Evolutionary conservation across 2,329 filamentous ascomycete genomes (phyloP), one percentile per base, ranked within the genome.

Genomic region (Sphaerulina musiva): DNA sequence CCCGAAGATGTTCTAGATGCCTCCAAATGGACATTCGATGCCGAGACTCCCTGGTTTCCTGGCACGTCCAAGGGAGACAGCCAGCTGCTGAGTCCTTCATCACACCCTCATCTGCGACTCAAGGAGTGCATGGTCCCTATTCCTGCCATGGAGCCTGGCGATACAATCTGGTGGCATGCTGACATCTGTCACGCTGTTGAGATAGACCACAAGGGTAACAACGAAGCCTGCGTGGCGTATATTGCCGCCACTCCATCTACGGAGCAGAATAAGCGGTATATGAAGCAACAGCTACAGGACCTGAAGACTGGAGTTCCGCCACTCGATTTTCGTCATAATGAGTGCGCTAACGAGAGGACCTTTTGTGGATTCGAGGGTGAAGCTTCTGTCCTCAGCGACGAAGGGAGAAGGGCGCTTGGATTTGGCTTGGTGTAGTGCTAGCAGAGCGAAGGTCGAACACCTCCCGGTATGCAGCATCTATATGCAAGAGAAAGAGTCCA

Each of bases 211-310:
- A 47, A 42, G 41, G 53, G 48, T 2, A 17, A 51, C 32, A 32
- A 55, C 43, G 53, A 51, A 26, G 53, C 53, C 10, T 55, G 31
- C n/a, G 53, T 55, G 11, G 53, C 53, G 8, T 51, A 55, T 23
- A 55, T 55, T 38, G 53, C 53, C 14, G 53, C 53, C 6, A 51
- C 53, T 12, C 53, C 53, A 17, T 51, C 48, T 12, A 55, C 53
- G 1, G 53, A 51, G 43, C 53, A 55, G 43, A 55, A 55, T 43
- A 55, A 55, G 53, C 51, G 47, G 48, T 55, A 55, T 36, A 55
- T 55, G 41, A 55, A 51, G 48, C 53, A 55, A 36, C 53, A 55
- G 23, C 12, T 55, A 7, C 6, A 44, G 39, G 38, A 48, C 43
- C 51, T 55, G 14, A 29, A 51, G 5, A n/a, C 31, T 7, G 48